Conservation (phyloP, 345 rosid genomes). For the Pistacia vera region DNA sequence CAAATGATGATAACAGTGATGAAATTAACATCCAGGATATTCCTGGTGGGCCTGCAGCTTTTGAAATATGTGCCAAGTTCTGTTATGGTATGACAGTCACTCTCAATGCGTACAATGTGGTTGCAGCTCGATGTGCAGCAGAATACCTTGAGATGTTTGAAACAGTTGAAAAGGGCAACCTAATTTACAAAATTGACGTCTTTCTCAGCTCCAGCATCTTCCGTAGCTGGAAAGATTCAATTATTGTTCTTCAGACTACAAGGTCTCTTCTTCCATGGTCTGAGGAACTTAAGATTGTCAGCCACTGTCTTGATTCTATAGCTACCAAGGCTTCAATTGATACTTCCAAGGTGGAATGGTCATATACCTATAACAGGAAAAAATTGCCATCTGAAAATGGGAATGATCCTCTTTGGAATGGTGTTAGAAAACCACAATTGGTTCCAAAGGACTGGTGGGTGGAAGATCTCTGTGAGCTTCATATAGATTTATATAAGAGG, state of each 20-base stretch:
- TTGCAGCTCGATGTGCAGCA: constrained; percentile 82
- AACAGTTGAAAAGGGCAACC: constrained; percentile 61
- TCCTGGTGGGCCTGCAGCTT: constrained; percentile 86
- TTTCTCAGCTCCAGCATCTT: constrained; percentile 70
- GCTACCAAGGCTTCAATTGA: constrained; percentile 64
- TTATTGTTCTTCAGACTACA: constrained; percentile 63
- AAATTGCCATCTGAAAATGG: constrained; percentile 58
- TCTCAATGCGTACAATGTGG: constrained; percentile 84
- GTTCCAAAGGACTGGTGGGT: constrained; percentile 93
- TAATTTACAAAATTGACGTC: constrained; percentile 73
- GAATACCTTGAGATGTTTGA: constrained; percentile 78
- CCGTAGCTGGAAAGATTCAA: constrained; percentile 80
- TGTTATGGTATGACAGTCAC: constrained; percentile 93
- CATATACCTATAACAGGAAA: constrained; percentile 71
- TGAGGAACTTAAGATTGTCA: constrained; percentile 58
- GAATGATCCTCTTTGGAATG: constrained; percentile 48
- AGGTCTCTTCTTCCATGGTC: constrained; percentile 53
- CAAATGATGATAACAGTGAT: constrained; percentile 48
- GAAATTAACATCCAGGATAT: constrained; percentile 68
- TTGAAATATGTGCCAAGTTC: constrained; percentile 87
- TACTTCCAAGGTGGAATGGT: constrained; percentile 72
- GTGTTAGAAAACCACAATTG: constrained; percentile 46
- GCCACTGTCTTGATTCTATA: constrained; percentile 67
- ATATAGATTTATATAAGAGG: constrained; percentile 60
- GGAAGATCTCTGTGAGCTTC: constrained; percentile 78